phyloP scores from a whole-genome alignment of 176 grass and related monocot genomes.

The Oropetium thomaeum region DNA sequence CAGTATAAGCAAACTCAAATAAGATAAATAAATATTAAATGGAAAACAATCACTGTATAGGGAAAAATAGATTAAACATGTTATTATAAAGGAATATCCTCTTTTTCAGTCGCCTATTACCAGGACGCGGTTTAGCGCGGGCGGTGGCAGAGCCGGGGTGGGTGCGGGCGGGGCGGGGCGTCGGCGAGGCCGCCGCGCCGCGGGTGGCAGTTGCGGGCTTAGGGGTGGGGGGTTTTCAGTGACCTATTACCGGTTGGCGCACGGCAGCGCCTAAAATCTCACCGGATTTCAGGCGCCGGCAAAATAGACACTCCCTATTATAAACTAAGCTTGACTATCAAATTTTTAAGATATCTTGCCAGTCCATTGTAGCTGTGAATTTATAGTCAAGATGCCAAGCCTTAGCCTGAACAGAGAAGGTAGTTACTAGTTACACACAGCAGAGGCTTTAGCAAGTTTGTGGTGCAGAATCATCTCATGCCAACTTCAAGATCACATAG shows the following conservation, averaged over 20 bases:
- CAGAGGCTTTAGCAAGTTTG: not conserved
- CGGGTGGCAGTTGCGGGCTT: no score
- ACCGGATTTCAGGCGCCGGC: no score
- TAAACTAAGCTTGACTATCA: not conserved
- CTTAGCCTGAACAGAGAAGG: not conserved
- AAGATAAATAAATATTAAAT: not conserved
- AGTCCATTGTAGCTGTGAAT: not conserved
- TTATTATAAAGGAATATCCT: no score
- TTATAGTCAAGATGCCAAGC: slow-evolving; percentile 1
- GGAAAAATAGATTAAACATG: not conserved
- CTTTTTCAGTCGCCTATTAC: no score
- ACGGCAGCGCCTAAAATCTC: no score
- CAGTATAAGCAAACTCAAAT: slow-evolving; percentile 13
- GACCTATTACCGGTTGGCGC: no score
- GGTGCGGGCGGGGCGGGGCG: no score
- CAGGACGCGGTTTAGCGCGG: no score
- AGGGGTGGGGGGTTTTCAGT: no score
- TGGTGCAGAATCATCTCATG: not conserved
- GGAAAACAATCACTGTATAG: not conserved
- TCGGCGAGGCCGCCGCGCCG: no score
- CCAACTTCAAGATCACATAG: not conserved
- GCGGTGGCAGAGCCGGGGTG: no score
- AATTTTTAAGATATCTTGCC: not conserved
- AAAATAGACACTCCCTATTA: no score
- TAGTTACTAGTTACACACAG: slow-evolving; percentile 6